Conservation (phyloP, 306 rosid species). For the Benincasa hispida region DNA sequence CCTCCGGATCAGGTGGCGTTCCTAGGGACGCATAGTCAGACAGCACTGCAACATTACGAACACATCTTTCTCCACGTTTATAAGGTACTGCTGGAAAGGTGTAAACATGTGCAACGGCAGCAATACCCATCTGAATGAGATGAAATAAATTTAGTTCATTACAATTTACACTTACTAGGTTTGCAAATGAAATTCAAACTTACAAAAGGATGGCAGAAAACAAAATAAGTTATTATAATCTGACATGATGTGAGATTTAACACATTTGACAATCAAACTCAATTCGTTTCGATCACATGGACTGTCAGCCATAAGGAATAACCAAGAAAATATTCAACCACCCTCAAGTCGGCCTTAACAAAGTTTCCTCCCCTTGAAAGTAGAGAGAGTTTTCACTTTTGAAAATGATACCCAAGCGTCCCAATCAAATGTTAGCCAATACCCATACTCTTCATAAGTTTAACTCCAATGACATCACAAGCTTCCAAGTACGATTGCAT, state of each 20-base stretch:
- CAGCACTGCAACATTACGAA: slow-evolving; percentile 88
- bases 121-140: slow-evolving; percentile 84
- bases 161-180: neutral
- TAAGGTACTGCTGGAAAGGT: slow-evolving; percentile 93
- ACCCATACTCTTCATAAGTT: neutral
- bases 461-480: neutral
- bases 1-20: slow-evolving; percentile 82
- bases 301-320: neutral
- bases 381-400: neutral
- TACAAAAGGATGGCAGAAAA: neutral
- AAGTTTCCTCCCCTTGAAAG: neutral
- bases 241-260: neutral
- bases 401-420: neutral
- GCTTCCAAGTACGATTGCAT: neutral
- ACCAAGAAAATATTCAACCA: neutral
- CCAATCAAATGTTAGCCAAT: neutral
- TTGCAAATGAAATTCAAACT: neutral
- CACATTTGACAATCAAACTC: neutral
- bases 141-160: neutral
- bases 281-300: neutral
- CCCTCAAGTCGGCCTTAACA: neutral
- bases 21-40: slow-evolving; percentile 84
- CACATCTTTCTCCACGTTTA: slow-evolving; percentile 95
- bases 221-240: neutral
- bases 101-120: slow-evolving; percentile 88